Base-by-base conservation (phyloP, 805 yeast species). In the Nakazawaea laoshanensis region DNA sequence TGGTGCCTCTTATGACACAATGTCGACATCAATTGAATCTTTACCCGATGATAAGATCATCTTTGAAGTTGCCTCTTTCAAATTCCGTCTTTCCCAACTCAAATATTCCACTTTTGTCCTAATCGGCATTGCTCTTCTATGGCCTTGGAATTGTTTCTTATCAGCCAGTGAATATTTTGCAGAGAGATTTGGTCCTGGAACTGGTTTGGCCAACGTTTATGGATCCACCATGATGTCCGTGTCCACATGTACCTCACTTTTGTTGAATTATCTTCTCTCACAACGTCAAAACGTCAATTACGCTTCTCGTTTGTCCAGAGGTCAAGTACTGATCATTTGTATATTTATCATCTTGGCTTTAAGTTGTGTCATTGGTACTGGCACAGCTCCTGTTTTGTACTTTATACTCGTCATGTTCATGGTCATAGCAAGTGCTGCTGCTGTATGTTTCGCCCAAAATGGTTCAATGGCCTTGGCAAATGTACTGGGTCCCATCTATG, bases 141-240 rank as follows among this genome's bases (percentile, higher is more conserved):
- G 97, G 96, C 97, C 97, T 0, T 89, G 97, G 96, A 92, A 89
- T 61, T 77, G 92, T 44, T 79, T 88, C 42, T 57, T 92, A 7
- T 75, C 94, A 1, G 95, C 96, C 0, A 72, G 95, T 0, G 80
- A 81, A 7, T 87, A 85, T 55, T 85, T 86, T 47, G 65, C 70
- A 38, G 67, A 71, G 42, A 51, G 87, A 44, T 73, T 89, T 41
- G 56, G 54, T 13, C 60, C 51, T n/a, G 55, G 58, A 3, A 70
- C 79, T 2, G 31, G 55, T 2, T 54, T 78, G 45, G 66, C 81
- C 8, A 65, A 63, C 42, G 63, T 66, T 13, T 86, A 83, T 52
- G 71, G 88, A 2, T 77, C 92, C 13, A 74, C 92, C 0, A 82
- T 87, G 82, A 88, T 88, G 96, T 68, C 87, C 1, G 75, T 80